These are phyloP conservation scores for Aaosphaeria arxii DNA, from an alignment of 2,329 filamentous ascomycete species.

Conservation along the genomic window DNA sequence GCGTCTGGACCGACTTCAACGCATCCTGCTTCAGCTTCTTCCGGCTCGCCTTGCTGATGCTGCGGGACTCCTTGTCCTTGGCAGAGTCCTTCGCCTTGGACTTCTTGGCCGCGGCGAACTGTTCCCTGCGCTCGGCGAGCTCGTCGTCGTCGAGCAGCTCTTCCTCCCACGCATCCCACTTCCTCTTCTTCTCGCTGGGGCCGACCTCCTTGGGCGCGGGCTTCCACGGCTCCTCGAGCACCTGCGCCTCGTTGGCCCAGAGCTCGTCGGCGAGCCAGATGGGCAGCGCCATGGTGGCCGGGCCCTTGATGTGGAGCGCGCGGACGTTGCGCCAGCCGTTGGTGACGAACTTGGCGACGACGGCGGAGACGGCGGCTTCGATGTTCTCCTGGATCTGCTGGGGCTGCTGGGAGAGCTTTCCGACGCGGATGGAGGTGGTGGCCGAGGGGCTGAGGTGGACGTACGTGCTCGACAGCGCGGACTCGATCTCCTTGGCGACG, in stretches of 20 bases:
- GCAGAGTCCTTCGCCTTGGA: constrained; percentile 30
- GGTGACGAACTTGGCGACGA: constrained; percentile 78
- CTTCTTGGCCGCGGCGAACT: constrained; percentile 33
- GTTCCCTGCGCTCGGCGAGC: constrained; percentile 15
- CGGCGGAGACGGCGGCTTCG: constrained; percentile 57
- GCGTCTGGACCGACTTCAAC: constrained; percentile 41
- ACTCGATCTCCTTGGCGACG: constrained; percentile 77
- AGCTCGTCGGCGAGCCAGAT: constrained; percentile 92
- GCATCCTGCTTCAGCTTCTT: constrained; percentile 50
- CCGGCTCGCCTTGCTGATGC: constrained; percentile 46
- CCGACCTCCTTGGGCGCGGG: constrained; percentile 23
- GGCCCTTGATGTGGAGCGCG: constrained; percentile 85
- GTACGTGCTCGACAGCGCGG: constrained; percentile 71
- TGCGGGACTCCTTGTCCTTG: constrained; percentile 19
- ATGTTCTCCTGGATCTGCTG: constrained; percentile 80
- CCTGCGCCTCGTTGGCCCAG: constrained; percentile 76
- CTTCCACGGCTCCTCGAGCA: constrained; percentile 55
- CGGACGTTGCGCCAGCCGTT: constrained; percentile 86
- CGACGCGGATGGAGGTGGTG: constrained; percentile 78
- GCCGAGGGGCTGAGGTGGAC: constrained; percentile 76
- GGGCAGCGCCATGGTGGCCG: constrained; percentile 83
- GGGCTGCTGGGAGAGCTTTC: constrained; percentile 68
- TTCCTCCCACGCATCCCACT: constrained; percentile 38
- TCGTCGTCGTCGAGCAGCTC: constrained; percentile 35
- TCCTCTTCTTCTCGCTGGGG: constrained; percentile 33